Base-by-base conservation (phyloP, 352 stramenopile genomes). In the Plasmopara muralis region DNA sequence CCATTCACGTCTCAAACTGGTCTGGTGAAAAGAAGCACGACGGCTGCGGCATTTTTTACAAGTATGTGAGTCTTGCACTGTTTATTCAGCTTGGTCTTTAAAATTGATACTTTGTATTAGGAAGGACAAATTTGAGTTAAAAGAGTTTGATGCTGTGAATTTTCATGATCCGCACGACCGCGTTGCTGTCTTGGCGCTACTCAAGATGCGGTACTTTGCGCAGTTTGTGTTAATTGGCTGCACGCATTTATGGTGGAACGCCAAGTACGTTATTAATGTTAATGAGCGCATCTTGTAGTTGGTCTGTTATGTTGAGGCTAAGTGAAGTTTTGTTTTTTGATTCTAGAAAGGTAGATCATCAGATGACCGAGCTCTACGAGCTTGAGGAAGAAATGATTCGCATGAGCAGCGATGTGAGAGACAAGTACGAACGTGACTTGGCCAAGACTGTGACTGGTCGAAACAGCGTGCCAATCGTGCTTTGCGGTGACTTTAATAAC, bases 401-500 rank as follows among this genome's bases (percentile, higher is more conserved):
- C 10, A 83, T 94, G 72, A 87, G 64, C 47, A 86, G 68, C 25
- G 74, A 88, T 50, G 67, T 90, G 28, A 74, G 80, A 56, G 77
- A 88, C 60, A 93, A 93, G 62, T 93, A 93, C 60, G 67, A 86
- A 47, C 63, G 63, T 50, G 77, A 88, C 7, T 62, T 90, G 41
- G 60, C 47, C 7, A 53, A 65, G 25, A 84, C 78, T 4, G 31
- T 68, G 37, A 87, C 77, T 0, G 80, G 80, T 9, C 54, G 61
- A 37, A 66, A 68, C 47, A 75, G 66, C 16, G 53, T 93, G 7
- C 82, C 82, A 41, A 81, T 94, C 15, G 77, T 94, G 30, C 60
- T 94, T 2, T 92, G 81, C 28, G 83, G 83, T 25, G 83, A 94
- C 55, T 94, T 94, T 43, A 94, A 94, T 61, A 94, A 94, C 63